Percentiles rank a stretch among this genome's conserved stretches.
Evolutionary conservation across 176 grass and related monocot genomes (phyloP).

Genomic region (Dendrocalamus sinicus): DNA sequence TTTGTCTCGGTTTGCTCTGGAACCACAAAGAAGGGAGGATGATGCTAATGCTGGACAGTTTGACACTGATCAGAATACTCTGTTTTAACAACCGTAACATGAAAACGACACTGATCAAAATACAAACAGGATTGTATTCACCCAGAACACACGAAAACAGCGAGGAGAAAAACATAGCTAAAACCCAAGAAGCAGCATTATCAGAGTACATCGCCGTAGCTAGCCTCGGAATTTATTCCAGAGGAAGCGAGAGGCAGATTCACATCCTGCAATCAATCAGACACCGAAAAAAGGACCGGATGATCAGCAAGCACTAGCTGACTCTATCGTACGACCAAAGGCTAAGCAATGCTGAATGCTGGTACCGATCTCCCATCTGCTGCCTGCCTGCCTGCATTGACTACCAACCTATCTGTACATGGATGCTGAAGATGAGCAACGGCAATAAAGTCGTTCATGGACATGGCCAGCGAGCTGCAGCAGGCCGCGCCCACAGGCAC

Average conservation of each 20-base stretch:
- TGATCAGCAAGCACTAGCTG: neutral
- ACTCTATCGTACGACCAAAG: neutral
- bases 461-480: neutral
- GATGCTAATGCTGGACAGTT: neutral
- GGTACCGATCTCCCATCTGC: too few species aligned
- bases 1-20: neutral
- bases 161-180: neutral
- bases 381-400: neutral
- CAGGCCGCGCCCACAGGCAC: neutral
- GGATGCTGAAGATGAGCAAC: neutral
- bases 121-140: neutral
- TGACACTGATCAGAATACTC: neutral
- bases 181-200: neutral
- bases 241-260: neutral
- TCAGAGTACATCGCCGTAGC: neutral
- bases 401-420: neutral
- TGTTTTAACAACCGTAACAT: conserved; percentile 1
- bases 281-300: neutral
- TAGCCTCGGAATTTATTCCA: neutral
- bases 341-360: neutral
- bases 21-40: neutral
- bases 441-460: neutral
- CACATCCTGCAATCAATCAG: neutral
- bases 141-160: too few species aligned
- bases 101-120: neutral